These are phyloP conservation scores for Stagonosporopsis rhizophila DNA, from an alignment of 2,329 filamentous ascomycete species.

Conservation along the genomic window DNA sequence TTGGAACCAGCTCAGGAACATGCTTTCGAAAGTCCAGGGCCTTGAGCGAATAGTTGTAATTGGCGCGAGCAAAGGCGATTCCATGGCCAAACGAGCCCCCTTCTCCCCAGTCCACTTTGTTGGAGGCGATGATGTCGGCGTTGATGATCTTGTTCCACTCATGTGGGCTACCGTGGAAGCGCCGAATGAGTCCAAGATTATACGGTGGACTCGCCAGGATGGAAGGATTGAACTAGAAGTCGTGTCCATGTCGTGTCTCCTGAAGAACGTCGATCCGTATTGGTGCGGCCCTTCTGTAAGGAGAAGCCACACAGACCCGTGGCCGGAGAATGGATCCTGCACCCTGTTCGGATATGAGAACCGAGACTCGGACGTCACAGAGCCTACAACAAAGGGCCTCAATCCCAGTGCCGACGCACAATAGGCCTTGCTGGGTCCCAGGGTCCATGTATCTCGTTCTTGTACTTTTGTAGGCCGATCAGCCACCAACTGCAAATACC, in stretches of 20 bases:
- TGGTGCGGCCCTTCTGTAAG: slow-evolving; percentile 25
- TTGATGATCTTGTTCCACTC: slow-evolving; percentile 41
- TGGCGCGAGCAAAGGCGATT: slow-evolving; percentile 41
- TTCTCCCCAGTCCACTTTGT: slow-evolving; percentile 50
- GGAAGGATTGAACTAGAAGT: slow-evolving; percentile 44
- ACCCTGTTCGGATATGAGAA: slow-evolving; percentile 37
- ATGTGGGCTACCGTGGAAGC: slow-evolving; percentile 42
- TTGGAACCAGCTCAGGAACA: slow-evolving; percentile 41
- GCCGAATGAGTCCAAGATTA: slow-evolving; percentile 31
- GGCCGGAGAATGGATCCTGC: slow-evolving; percentile 45
- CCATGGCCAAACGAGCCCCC: slow-evolving; percentile 41
- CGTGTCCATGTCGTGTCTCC: slow-evolving; percentile 28
- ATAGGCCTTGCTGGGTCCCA: slow-evolving; percentile 96
- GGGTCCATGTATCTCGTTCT: slow-evolving; percentile 97
- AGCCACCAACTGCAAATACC: slow-evolving; percentile 98
- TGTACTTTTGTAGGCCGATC: slow-evolving; percentile 96
- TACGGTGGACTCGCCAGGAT: slow-evolving; percentile 40
- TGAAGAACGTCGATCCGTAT: slow-evolving; percentile 24
- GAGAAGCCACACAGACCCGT: slow-evolving; percentile 26
- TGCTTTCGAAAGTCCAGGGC: slow-evolving; percentile 37
- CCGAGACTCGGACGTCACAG: slow-evolving; percentile 26
- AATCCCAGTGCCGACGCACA: slow-evolving; percentile 71
- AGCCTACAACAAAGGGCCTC: slow-evolving; percentile 30
- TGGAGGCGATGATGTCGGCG: slow-evolving; percentile 46
- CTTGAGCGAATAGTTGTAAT: slow-evolving; percentile 44